Evolutionary conservation across 2,329 filamentous ascomycete species (phyloP).

Genomic region (Cercospora nicotianae): DNA sequence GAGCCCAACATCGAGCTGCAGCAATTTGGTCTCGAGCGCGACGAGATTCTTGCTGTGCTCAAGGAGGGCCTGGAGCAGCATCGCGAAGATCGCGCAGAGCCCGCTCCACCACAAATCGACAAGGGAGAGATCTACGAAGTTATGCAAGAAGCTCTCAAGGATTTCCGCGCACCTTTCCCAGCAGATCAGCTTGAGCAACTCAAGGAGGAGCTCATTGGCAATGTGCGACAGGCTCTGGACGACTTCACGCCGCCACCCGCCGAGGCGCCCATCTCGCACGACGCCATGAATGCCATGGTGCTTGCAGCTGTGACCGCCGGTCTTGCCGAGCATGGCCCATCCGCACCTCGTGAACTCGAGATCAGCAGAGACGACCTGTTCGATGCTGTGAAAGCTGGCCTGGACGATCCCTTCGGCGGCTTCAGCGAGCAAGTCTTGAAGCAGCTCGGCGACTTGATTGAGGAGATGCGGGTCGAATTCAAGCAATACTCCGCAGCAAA

Average conservation of each 20-base stretch:
- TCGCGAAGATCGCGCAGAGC: slow-evolving; percentile 52
- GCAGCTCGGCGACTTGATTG: slow-evolving; percentile 59
- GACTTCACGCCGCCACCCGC: slow-evolving; percentile 63
- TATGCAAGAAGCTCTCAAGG: slow-evolving; percentile 80
- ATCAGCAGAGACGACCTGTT: slow-evolving; percentile 55
- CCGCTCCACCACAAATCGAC: slow-evolving; percentile 59
- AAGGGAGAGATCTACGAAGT: slow-evolving; percentile 83
- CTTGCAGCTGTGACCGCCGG: slow-evolving; percentile 60
- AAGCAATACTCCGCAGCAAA: slow-evolving; percentile 79
- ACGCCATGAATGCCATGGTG: slow-evolving; percentile 56
- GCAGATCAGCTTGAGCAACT: slow-evolving; percentile 65
- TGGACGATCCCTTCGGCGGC: slow-evolving; percentile 56
- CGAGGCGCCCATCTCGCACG: slow-evolving; percentile 44
- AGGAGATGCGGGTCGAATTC: slow-evolving; percentile 63
- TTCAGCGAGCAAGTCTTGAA: slow-evolving; percentile 61
- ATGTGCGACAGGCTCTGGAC: slow-evolving; percentile 82
- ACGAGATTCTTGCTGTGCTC: slow-evolving; percentile 84
- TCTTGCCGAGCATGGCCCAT: slow-evolving; percentile 50
- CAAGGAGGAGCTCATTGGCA: slow-evolving; percentile 78
- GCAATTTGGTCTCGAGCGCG: slow-evolving; percentile 83
- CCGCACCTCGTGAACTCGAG: slow-evolving; percentile 46
- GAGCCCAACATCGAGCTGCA: slow-evolving; percentile 91
- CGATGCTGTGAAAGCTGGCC: slow-evolving; percentile 58
- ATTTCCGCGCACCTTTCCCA: slow-evolving; percentile 70
- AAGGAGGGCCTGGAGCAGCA: slow-evolving; percentile 83